These are phyloP conservation scores for Huntiella decipiens DNA, from an alignment of 2,329 filamentous ascomycete species.

Conservation along the genomic window DNA sequence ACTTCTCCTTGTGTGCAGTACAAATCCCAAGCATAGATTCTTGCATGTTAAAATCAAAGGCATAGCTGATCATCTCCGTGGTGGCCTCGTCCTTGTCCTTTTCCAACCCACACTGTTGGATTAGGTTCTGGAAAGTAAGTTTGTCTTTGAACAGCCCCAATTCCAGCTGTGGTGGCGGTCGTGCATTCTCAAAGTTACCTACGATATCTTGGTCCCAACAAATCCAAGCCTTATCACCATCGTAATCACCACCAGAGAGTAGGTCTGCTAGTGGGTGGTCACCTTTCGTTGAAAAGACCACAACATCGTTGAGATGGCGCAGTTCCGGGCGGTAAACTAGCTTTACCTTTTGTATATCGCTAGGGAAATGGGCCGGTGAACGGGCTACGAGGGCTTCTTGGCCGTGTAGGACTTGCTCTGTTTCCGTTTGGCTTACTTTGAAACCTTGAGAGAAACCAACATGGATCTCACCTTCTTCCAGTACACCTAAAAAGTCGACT, in stretches of 20 bases:
- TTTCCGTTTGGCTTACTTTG: conserved; percentile 28
- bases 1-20: conserved; percentile 43
- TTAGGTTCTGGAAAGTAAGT: conserved; percentile 26
- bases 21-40: conserved; percentile 40
- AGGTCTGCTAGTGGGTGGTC: conserved; percentile 44
- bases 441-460: conserved; percentile 51
- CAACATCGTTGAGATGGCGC: conserved; percentile 53
- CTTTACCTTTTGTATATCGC: conserved; percentile 52
- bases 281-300: conserved; percentile 54
- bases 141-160: conserved; percentile 14
- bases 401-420: conserved; percentile 33
- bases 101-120: conserved; percentile 16
- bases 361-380: conserved; percentile 48
- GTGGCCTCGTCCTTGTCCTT: conserved; percentile 17
- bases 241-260: conserved; percentile 64
- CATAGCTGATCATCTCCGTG: conserved; percentile 29
- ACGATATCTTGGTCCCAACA: conserved; percentile 55
- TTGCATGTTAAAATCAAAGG: conserved; percentile 39
- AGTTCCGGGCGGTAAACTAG: conserved; percentile 40
- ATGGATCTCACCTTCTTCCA: conserved; percentile 48
- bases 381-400: conserved; percentile 48
- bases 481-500: conserved; percentile 41
- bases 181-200: conserved; percentile 44
- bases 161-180: conserved; percentile 11
- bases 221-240: conserved; percentile 61